Conservation (phyloP, 805 yeast genomes). For the Yamadazyma insecticola region DNA sequence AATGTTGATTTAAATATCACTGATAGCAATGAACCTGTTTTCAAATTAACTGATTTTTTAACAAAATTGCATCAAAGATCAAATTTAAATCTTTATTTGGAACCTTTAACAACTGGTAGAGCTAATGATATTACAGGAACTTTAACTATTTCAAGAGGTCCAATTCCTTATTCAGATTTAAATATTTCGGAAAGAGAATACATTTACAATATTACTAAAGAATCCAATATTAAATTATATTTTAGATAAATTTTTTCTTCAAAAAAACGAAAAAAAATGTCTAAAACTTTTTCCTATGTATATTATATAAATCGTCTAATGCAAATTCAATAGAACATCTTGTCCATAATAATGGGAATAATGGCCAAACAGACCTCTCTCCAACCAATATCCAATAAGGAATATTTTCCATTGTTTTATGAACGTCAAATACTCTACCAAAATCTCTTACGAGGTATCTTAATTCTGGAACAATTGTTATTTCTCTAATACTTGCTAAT, state of each 20-base stretch:
- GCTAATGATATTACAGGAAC: conserved; percentile 82
- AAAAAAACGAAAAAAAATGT: background rate
- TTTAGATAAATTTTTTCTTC: conserved; percentile 26
- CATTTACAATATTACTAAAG: conserved; percentile 55
- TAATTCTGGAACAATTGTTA: conserved; percentile 86
- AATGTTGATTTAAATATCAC: conserved; percentile 21
- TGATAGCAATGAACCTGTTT: conserved; percentile 25
- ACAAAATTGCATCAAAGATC: conserved; percentile 48
- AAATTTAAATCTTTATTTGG: conserved; percentile 47
- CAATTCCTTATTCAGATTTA: conserved; percentile 24
- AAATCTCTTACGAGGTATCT: conserved; percentile 65
- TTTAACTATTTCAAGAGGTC: conserved; percentile 56
- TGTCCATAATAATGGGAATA: conserved; percentile 77
- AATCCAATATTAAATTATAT: conserved; percentile 42
- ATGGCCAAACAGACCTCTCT: conserved; percentile 91
- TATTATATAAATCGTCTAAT: conserved; percentile 66
- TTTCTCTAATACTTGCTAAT: conserved; percentile 59
- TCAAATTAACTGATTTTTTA: conserved; percentile 44
- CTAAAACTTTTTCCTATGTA: conserved; percentile 27
- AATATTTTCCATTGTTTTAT: conserved; percentile 63
- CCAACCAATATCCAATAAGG: conserved; percentile 90
- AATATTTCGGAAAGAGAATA: conserved; percentile 57
- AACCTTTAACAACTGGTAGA: conserved; percentile 73
- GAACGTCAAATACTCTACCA: conserved; percentile 74
- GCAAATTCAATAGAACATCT: conserved; percentile 88